Base-by-base conservation (phyloP, 2,329 filamentous ascomycete genomes). In the Penicillium freii region DNA sequence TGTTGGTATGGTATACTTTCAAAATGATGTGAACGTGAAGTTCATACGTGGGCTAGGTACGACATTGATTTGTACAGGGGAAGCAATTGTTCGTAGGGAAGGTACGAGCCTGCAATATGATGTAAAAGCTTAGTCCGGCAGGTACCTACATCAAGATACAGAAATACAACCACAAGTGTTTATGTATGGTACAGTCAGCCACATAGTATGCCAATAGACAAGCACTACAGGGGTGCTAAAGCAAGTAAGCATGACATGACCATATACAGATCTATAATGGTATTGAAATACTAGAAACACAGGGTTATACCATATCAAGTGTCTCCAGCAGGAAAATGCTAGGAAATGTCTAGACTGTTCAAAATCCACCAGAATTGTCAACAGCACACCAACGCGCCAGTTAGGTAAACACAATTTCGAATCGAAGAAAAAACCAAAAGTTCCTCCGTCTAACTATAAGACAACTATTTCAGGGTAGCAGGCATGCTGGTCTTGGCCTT, bases 401-500 rank as follows among this genome's bases (percentile, higher is more conserved):
- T 38, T 51, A 19, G 51, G 54, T 51, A 63, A 58, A 52, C 58
- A 54, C 57, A 51, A 38, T 29, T 50, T 19, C 49, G 50, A 55
- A 60, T 39, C 10, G 33, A 57, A 54, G 11, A 23, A 47, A 15
- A 51, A 42, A 21, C 7, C 13, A 56, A 54, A 51, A 61, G 52
- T 31, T 7, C 19, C 51, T 19, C 36, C 61, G 52, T 57, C 48
- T 49, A 39, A 59, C 48, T 49, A 58, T 43, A 51, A 55, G 36
- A 54, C 66, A 31, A 56, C 69, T 74, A 81, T 74, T 82, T 84
- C 51, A 77, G 65, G 21, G 77, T 75, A 21, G 75, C 72, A 8
- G 80, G 80, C 48, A 80, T 66, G 51, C 75, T 78, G 65, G 79
- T 75, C 71, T 82, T 88, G 7, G 84, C 82, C 69, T 85, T 86